Evolutionary conservation across 2,329 filamentous ascomycete genomes (phyloP).

Genomic region (Pyricularia sp.): DNA sequence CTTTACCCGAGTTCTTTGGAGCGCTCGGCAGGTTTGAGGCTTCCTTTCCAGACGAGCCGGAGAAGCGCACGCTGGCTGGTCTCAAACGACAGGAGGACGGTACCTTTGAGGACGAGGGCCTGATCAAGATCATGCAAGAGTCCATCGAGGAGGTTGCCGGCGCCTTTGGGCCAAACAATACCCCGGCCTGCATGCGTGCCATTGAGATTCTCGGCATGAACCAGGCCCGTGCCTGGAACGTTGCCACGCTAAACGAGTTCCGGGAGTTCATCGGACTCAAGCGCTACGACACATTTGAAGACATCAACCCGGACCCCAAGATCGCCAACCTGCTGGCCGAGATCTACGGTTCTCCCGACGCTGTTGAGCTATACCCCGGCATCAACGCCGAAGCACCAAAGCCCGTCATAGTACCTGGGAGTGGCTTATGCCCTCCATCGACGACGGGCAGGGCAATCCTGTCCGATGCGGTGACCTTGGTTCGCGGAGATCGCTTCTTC

Average conservation of each 20-base stretch:
- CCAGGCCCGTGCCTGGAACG: slow-evolving; percentile 36
- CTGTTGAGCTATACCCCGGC: slow-evolving; percentile 49
- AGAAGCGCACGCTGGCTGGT: slow-evolving; percentile 40
- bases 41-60: slow-evolving; percentile 37
- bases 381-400: slow-evolving; percentile 47
- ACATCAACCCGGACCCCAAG: slow-evolving; percentile 39
- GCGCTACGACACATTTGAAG: slow-evolving; percentile 37
- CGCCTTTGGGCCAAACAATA: slow-evolving; percentile 40
- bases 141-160: slow-evolving; percentile 38
- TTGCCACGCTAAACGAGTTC: slow-evolving; percentile 44
- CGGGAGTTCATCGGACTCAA: slow-evolving; percentile 41
- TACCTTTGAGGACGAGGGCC: slow-evolving; percentile 32
- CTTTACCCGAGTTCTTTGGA: slow-evolving; percentile 34
- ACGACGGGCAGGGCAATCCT: slow-evolving; percentile 43
- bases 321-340: slow-evolving; percentile 31
- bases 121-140: slow-evolving; percentile 44
- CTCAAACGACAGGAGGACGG: slow-evolving; percentile 33
- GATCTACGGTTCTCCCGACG: slow-evolving; percentile 41
- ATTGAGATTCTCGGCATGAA: slow-evolving; percentile 37
- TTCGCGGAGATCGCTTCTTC: slow-evolving; percentile 57
- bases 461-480: slow-evolving; percentile 52
- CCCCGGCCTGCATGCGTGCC: slow-evolving; percentile 33
- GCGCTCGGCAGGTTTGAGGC: slow-evolving; percentile 37
- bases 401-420: slow-evolving; percentile 34
- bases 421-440: slow-evolving; percentile 36